A percentile compares a stretch with the other conserved stretches of the same genome.
phyloP scores from a whole-genome alignment of 805 yeast species.

The Hanseniaspora occidentalis region DNA sequence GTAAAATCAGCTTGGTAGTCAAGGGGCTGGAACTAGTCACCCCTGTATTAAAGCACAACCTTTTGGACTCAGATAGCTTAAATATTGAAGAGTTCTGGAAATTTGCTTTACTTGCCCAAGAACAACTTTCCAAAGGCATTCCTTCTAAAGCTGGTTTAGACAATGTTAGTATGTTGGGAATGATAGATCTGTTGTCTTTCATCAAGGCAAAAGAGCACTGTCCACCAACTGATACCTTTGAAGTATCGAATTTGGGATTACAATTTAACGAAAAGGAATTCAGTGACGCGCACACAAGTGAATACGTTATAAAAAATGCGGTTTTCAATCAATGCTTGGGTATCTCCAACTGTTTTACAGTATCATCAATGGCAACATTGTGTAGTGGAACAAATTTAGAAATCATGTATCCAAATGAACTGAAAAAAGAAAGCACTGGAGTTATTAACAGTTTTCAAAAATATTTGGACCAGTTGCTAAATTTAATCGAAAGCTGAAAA shows the following conservation, averaged over 20 bases:
- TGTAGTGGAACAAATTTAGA: slow-evolving; percentile 2
- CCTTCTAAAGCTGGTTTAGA: background rate
- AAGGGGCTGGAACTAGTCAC: background rate
- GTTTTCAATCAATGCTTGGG: slow-evolving; percentile 4
- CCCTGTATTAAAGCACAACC: background rate
- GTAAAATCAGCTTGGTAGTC: background rate
- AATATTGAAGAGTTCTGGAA: background rate
- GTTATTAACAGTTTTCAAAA: background rate
- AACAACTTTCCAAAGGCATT: background rate
- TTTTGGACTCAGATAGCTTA: background rate
- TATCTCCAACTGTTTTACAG: background rate
- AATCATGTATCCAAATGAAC: background rate
- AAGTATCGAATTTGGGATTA: slow-evolving; percentile 2
- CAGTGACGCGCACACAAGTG: background rate
- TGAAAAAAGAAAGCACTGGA: background rate
- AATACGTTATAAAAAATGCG: background rate
- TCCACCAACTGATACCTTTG: slow-evolving; percentile 1
- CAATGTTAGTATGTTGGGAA: background rate
- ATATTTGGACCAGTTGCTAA: no score
- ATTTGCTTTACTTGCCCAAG: background rate
- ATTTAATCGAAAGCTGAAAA: slow-evolving; percentile 1
- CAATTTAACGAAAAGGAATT: background rate
- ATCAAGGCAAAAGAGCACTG: background rate
- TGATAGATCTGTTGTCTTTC: background rate
- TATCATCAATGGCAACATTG: slow-evolving; percentile 1